Evolutionary conservation across 306 rosid genomes (phyloP), one percentile per base, ranked within the genome.

Genomic region (Corylus americana): DNA sequence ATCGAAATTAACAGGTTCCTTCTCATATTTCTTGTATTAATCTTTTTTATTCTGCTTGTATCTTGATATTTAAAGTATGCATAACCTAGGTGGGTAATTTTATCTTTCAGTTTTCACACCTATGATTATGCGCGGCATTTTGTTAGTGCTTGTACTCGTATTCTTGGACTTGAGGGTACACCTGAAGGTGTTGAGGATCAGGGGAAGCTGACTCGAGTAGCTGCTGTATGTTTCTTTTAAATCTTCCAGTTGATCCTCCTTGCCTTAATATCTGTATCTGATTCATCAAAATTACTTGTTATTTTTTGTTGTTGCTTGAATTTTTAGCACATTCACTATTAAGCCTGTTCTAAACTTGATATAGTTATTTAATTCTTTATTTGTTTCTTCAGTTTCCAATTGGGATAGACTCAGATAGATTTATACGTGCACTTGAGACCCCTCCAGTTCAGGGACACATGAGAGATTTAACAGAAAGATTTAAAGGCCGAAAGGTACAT

Each of bases 141-240:
- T 71, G 97, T 93, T 45, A 93, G 98, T 82, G 94, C 97, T 61
- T 91, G 97, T 76, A 93, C 94, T 73, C 98, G 98, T 71, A 90
- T 91, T 76, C 93, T 93, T 77, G 94, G 94, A 76, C 94, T 91
- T 77, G 97, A 93, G 87, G 94, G 97, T 66, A 93, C 97, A 0
- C 98, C 94, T 57, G 98, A 93, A 80, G 97, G 98, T 55, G 98
- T 93, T 83, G 98, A 88, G 83, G 89, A 93, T 85, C 94, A 91
- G 82, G 98, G 97, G 80, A 90, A 82, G 88, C 90, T 93, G 73
- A 93, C 98, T 70, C 89, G 98, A 74, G 94, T 93, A 57, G 93
- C 98, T 82, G 98, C 98, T 50, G 98, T 90, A 85, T 73, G 95
- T 84, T 70, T 79, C 74, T 54, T 16, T 74, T 35, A 20, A 61